These are phyloP conservation scores for Paraglomus brasilianum DNA, from an alignment of 192 early-diverging fungal genomes.

Conservation along the genomic window DNA sequence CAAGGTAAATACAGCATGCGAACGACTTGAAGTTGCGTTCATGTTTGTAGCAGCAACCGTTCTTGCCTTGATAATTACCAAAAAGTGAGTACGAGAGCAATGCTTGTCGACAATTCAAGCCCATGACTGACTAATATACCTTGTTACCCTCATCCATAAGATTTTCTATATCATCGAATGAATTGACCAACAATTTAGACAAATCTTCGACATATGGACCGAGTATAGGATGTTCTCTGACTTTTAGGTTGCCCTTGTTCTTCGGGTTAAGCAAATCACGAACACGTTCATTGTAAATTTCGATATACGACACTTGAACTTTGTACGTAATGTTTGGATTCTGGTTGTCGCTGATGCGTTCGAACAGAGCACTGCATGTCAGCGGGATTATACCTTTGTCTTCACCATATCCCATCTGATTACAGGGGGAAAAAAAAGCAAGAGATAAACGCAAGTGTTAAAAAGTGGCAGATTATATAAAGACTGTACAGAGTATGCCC, in stretches of 20 bases:
- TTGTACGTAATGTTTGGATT: constrained; percentile 52
- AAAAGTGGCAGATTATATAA: neutral
- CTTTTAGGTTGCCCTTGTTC: constrained; percentile 71
- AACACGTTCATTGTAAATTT: constrained; percentile 88
- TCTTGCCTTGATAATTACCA: constrained; percentile 52
- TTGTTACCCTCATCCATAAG: constrained; percentile 83
- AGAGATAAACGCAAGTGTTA: no score
- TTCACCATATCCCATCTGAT: constrained; percentile 67
- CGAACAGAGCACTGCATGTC: constrained; percentile 79
- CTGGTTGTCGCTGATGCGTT: constrained; percentile 48
- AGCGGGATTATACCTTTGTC: constrained; percentile 87
- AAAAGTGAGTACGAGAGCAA: neutral
- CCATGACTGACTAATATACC: constrained; percentile 40
- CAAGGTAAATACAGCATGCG: constrained; percentile 83
- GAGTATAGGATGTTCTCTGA: constrained; percentile 76
- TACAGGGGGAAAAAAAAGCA: neutral
- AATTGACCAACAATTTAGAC: constrained; percentile 78
- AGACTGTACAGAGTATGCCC: neutral
- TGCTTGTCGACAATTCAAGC: neutral
- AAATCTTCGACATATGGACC: constrained; percentile 93
- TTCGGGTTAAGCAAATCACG: constrained; percentile 78
- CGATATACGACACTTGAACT: constrained; percentile 87
- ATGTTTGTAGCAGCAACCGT: constrained; percentile 93
- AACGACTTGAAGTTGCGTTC: constrained; percentile 89
- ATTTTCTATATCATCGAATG: constrained; percentile 63